Evolutionary conservation across 441 rosid genomes (phyloP), one percentile per base, ranked within the genome.

Genomic region (Arabidopsis hybrid): DNA sequence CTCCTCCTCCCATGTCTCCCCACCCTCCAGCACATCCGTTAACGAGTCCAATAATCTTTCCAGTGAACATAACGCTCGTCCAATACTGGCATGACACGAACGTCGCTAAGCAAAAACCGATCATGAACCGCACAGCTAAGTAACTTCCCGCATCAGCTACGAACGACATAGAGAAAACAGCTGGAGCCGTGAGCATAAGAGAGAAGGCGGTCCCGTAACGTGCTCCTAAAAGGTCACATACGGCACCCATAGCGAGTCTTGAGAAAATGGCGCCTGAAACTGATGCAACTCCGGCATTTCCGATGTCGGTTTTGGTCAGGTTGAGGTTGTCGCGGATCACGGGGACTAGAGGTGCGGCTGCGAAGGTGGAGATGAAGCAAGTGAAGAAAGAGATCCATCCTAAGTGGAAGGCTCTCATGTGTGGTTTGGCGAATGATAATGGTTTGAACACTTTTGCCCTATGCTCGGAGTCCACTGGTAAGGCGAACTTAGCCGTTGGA

Each of bases 361-460:
- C 86, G 36, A 83, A 83, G 13, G 86, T 83, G 36, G 86, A 83
- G 66, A 83, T 57, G 76, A 83, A 83, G 71, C 84, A 79, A 63
- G 86, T 79, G 79, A 83, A 81, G 74, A 83, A 83, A 16, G 86
- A 83, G 81, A 83, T 69, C 86, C 86, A 83, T 6, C 81, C 81
- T 46, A 83, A 81, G 45, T 83, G 86, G 65, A 83, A 83, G 0
- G 83, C 78, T 68, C 80, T 36, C 86, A 81, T 81, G 61, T 83
- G 86, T 40, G 86, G 86, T 55, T 79, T 76, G 2, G 86, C 81
- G 12, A 81, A 79, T 39, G 86, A 81, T 11, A 83, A 53, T 16
- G 79, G 81, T 60, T 60, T 81, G 74, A 83, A 83, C 56, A 80
- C 84, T 64, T 53, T 83, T 2, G 86, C 78, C 36, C 79, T 79